Conservation (phyloP, 1,139 yeast species). For the Groenewaldozyma auringiensis region DNA sequence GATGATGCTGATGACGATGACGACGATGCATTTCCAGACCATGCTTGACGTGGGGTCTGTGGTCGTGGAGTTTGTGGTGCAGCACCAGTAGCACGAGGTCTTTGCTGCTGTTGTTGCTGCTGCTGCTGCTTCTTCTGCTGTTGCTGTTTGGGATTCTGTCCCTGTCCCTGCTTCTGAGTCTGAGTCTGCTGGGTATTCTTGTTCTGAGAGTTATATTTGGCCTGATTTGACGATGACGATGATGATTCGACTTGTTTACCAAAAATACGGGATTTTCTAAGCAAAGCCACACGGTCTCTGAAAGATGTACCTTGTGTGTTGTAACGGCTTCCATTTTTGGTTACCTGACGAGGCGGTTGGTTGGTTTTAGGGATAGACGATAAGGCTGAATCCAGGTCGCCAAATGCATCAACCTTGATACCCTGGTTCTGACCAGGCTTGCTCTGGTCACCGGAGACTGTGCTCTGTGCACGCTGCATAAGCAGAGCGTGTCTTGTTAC, state of each 20-base stretch:
- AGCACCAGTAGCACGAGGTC: background rate
- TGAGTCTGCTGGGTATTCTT: background rate
- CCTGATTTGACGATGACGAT: background rate
- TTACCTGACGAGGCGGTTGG: background rate
- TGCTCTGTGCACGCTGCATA: background rate
- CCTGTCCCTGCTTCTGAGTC: background rate
- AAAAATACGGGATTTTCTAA: background rate
- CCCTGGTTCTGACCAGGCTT: background rate
- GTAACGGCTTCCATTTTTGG: background rate
- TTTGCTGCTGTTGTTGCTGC: background rate
- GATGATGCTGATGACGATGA: background rate
- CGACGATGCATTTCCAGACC: background rate
- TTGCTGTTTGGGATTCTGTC: background rate
- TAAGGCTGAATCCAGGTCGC: slow-evolving; percentile 1
- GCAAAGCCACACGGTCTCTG: background rate
- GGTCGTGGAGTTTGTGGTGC: background rate
- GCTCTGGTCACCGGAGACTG: background rate
- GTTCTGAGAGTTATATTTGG: background rate
- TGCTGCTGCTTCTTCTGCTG: background rate
- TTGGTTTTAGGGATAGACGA: background rate
- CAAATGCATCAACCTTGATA: background rate
- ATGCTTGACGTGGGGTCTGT: background rate
- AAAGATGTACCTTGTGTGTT: slow-evolving; percentile 1
- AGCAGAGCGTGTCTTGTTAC: background rate
- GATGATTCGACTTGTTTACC: background rate